A percentile compares a stretch with the other conserved stretches of the same genome.
Conservation (phyloP, 345 rosid genomes). For the Citrus sp. region DNA sequence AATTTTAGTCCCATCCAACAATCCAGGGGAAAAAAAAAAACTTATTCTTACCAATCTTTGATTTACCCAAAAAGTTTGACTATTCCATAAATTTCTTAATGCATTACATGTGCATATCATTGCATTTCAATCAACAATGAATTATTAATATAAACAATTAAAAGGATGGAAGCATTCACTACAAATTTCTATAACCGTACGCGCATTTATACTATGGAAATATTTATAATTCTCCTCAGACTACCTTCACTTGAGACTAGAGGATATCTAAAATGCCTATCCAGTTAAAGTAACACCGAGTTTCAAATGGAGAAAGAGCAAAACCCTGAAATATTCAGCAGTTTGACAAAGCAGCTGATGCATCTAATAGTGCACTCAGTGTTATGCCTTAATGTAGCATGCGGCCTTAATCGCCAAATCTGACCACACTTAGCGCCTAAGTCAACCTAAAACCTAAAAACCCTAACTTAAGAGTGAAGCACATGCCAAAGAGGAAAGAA, state of each 20-base stretch:
- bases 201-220: not conserved
- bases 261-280: not conserved
- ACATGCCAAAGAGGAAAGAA: too few relatives aligned
- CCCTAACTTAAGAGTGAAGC: too few relatives aligned
- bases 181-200: not conserved
- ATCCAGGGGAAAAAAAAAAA: not conserved
- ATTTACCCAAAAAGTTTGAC: not conserved
- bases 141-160: not conserved
- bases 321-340: slow-evolving; percentile 1
- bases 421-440: too few relatives aligned
- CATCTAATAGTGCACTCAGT: not conserved
- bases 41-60: not conserved
- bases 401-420: too few relatives aligned
- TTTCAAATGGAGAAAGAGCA: not conserved
- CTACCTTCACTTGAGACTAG: not conserved
- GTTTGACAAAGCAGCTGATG: not conserved
- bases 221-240: not conserved
- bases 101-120: not conserved
- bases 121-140: not conserved
- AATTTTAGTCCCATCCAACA: not conserved
- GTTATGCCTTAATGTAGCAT: too few relatives aligned
- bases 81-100: not conserved
- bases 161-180: not conserved
- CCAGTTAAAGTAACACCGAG: not conserved
- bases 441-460: too few relatives aligned